A percentile compares a stretch with the other conserved stretches of the same genome.
Evolutionary conservation across 495 filamentous ascomycete genomes (phyloP).

Genomic region (Hypoxylon subgilvum): DNA sequence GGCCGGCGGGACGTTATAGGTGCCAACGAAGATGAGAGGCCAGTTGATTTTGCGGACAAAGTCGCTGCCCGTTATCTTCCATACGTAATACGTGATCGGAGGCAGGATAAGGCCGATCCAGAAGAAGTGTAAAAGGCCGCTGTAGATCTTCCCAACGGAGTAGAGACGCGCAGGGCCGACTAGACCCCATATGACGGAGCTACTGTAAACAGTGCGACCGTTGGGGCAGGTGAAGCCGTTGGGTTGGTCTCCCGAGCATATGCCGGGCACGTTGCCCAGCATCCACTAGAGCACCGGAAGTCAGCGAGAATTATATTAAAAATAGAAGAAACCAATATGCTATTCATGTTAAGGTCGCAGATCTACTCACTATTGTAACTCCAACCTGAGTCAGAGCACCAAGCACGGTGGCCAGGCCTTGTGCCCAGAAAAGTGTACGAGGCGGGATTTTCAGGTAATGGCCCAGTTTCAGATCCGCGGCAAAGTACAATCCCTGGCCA

Average conservation of each 20-base stretch:
- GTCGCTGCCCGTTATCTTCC: slow-evolving; percentile 37
- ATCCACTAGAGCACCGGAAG: slow-evolving; percentile 39
- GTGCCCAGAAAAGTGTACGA: slow-evolving; percentile 37
- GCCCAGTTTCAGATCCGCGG: slow-evolving; percentile 41
- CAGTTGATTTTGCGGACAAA: slow-evolving; percentile 51
- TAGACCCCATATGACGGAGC: slow-evolving; percentile 41
- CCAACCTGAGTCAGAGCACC: slow-evolving; percentile 36
- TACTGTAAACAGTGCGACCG: slow-evolving; percentile 42
- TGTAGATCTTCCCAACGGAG: slow-evolving; percentile 38
- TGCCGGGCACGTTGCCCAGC: slow-evolving; percentile 39
- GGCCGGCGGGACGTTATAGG: slow-evolving; percentile 47
- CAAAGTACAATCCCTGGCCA: slow-evolving; percentile 40
- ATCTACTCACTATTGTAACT: slow-evolving; percentile 32
- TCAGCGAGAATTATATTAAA: background rate
- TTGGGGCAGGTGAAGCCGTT: slow-evolving; percentile 38
- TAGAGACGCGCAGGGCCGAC: slow-evolving; percentile 38
- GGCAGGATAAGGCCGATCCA: slow-evolving; percentile 41
- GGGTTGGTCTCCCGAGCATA: slow-evolving; percentile 37
- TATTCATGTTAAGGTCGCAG: too few species aligned
- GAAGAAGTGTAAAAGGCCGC: slow-evolving; percentile 36
- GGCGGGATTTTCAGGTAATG: slow-evolving; percentile 41
- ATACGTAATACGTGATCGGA: slow-evolving; percentile 38
- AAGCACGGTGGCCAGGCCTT: slow-evolving; percentile 36
- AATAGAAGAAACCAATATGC: too few species aligned
- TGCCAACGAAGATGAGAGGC: slow-evolving; percentile 56